Base-by-base conservation (phyloP, 441 rosid species). In the Gossypium trilobum region DNA sequence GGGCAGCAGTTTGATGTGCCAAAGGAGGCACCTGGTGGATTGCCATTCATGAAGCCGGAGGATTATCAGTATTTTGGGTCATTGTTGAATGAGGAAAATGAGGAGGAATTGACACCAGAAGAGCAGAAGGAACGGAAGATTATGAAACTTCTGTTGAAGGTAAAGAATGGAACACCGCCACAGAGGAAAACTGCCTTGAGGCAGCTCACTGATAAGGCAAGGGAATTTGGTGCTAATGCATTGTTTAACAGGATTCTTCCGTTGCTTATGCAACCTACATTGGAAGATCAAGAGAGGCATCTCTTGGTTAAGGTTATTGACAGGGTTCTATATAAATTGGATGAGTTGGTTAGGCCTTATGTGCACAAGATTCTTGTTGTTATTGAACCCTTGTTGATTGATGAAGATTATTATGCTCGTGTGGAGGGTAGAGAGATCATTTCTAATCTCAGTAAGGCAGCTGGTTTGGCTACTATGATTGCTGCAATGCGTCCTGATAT, bases 401-500 rank as follows among this genome's bases (percentile, higher is more conserved):
- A 92, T 78, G 99, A 92, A 80, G 99, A 94, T 70, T 94, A 94
- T 73, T 94, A 94, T 89, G 99, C 99, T 5, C 99, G 97, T 76
- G 97, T 90, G 13, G 99, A 92, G 81, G 99, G 99, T 48, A 90
- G 99, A 81, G 97, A 94, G 77, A 92, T 94, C 71, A 94, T 94
- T 72, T 94, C 99, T 60, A 94, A 94, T 85, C 83, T 94, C 75
- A 92, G 97, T 79, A 94, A 92, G 83, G 97, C 99, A 46, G 99
- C 97, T 60, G 99, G 97, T 74, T 85, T 94, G 87, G 97, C 99
- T 19, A 92, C 99, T 46, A 94, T 94, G 99, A 92, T 94, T 82
- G 97, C 99, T 77, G 97, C 97, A 50, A 90, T 92, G 99, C 95
- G 97, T 75, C 99, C 97, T 5, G 97, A 94, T 83, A 94, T 94